Evolutionary conservation across 1,284 basidiomycete species (phyloP), one percentile per base, ranked within the genome.

Genomic region (Cryptococcus floricola): DNA sequence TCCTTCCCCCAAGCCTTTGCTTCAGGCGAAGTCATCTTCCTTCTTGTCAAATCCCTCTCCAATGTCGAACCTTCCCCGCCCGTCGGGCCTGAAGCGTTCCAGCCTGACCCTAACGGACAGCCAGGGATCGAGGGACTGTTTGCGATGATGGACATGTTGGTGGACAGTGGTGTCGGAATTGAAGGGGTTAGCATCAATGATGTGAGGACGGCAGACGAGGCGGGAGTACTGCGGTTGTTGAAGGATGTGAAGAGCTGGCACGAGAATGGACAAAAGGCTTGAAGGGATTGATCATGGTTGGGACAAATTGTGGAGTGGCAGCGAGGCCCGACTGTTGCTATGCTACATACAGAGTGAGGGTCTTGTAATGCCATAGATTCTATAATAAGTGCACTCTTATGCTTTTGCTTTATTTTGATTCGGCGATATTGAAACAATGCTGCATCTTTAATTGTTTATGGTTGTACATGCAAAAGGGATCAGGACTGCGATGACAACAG

Each of bases 131-230:
- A 93, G 50, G 91, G 91, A 14, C 80, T 95, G 42, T 92, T 95
- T 79, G 82, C 84, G 57, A 80, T 93, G 58, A 91, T 92, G 77
- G 91, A 94, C 75, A 91, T 89, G 73, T 77, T 94, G 52, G 82
- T 93, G 43, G 90, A 92, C 66, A 88, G 89, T 60, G 89, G 90
- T 53, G 85, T 94, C 56, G 88, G 88, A 77, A 88, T 92, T 80
- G 91, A 87, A 10, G 85, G 77, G 60, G 87, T 94, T 37, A 92
- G 88, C 67, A 91, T 95, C 77, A 93, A 93, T 70, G 92, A 95
- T 74, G 81, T 96, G 45, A 81, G 88, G 52, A 83, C 84, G 59
- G 89, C 88, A 41, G 88, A 87, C 71, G 79, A 83, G 43, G 85
- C 87, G 44, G 91, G 89, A 78, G 84, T 93, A 61, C 67, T 86